Percentiles rank a stretch among this genome's conserved stretches.
phyloP scores from a whole-genome alignment of 306 rosid species.

The Acacia crassicarpa region DNA sequence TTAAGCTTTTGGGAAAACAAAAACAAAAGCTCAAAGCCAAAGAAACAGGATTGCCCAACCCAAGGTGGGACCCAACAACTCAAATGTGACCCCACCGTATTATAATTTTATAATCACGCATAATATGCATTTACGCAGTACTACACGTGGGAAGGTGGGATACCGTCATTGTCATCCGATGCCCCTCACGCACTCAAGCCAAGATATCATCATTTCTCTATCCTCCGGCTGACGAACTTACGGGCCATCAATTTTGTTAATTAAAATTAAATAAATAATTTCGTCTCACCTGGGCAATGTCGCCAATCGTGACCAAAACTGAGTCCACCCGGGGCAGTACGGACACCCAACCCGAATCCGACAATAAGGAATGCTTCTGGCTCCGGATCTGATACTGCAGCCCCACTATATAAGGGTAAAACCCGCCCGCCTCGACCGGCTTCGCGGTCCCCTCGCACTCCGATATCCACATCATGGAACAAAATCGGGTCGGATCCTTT shows the following conservation, averaged over 20 bases:
- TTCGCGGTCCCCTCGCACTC: constrained; percentile 35
- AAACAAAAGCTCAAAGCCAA: neutral
- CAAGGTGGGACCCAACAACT: neutral
- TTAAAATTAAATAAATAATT: neutral
- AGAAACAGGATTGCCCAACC: no score
- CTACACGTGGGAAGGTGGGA: neutral
- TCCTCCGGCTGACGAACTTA: neutral
- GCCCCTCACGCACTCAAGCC: neutral
- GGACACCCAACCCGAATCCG: constrained; percentile 84
- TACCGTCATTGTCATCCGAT: neutral
- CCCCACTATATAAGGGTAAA: constrained; percentile 72
- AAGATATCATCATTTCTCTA: no score
- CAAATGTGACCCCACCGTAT: neutral
- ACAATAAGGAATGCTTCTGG: constrained; percentile 53
- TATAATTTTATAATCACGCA: neutral
- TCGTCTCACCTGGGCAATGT: constrained; percentile 72
- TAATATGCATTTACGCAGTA: neutral
- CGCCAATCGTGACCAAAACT: constrained; percentile 72
- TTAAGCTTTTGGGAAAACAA: no score
- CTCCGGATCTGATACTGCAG: constrained; percentile 69
- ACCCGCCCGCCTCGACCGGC: constrained; percentile 43
- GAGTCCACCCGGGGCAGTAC: constrained; percentile 68
- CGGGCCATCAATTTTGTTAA: neutral
- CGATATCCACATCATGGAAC: constrained; percentile 62
- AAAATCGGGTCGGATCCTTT: constrained; percentile 42